Conservation (phyloP, 2,329 filamentous ascomycete species). For the Anthostomella pinea region DNA sequence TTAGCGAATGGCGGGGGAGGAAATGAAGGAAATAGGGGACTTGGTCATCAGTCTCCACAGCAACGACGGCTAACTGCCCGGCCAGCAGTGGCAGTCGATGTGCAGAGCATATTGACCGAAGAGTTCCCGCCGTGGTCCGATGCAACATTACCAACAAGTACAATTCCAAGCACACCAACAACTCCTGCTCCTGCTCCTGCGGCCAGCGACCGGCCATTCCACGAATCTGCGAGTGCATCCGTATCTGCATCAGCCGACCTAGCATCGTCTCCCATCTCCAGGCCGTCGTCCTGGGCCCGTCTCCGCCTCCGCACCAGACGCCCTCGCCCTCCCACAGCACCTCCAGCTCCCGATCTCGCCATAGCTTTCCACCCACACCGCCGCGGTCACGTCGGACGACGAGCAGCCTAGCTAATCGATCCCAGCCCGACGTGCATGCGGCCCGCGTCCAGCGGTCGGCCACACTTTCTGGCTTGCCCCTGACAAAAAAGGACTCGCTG, state of each 20-base stretch:
- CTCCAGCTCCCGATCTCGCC: constrained; percentile 4
- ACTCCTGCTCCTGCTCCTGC: constrained; percentile 6
- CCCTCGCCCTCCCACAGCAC: constrained; percentile 4
- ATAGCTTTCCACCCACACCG: constrained; percentile 16
- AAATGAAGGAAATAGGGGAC: constrained; percentile 28
- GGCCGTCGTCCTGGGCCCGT: constrained; percentile 1
- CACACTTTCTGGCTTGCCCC: constrained; percentile 32
- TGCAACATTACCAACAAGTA: constrained; percentile 20
- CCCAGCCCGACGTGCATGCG: constrained; percentile 43
- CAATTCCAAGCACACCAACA: constrained; percentile 10
- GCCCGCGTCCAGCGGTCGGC: constrained; percentile 45
- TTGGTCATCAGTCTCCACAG: constrained; percentile 20
- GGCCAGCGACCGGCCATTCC: constrained; percentile 12
- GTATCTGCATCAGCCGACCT: constrained; percentile 14
- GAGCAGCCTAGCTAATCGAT: constrained; percentile 18
- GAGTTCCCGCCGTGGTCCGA: constrained; percentile 25
- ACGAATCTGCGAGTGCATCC: constrained; percentile 21
- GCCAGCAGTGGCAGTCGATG: no score
- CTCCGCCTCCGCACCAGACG: constrained; percentile 3
- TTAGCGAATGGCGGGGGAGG: constrained; percentile 6
- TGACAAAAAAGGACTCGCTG: constrained; percentile 24
- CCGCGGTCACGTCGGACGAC: constrained; percentile 22
- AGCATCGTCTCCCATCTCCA: constrained; percentile 9
- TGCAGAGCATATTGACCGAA: constrained; percentile 23
- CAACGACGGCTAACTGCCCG: no score